phyloP scores from a whole-genome alignment of 352 stramenopile species.

The Globisporangium nunn region DNA sequence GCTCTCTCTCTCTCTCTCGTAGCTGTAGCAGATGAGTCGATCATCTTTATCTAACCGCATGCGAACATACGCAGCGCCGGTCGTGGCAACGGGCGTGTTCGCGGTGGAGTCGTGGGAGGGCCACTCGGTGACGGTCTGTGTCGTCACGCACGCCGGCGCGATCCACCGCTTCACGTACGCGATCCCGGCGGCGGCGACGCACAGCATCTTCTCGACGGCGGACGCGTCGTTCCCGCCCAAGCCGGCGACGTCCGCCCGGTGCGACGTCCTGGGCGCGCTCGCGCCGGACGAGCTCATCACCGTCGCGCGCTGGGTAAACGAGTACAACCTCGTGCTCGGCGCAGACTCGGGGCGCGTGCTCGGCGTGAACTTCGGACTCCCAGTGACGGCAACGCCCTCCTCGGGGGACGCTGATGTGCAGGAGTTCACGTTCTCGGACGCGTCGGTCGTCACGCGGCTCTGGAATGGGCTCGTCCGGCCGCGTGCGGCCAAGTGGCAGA shows the following conservation, averaged over 20 bases:
- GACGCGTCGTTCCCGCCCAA: constrained; percentile 39
- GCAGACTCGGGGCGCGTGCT: constrained; percentile 53
- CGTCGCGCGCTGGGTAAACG: constrained; percentile 63
- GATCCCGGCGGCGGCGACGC: constrained; percentile 16
- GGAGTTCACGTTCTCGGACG: constrained; percentile 65
- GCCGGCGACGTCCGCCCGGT: constrained; percentile 23
- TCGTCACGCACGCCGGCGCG: constrained; percentile 59
- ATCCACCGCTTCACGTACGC: constrained; percentile 64
- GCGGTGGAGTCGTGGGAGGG: constrained; percentile 60
- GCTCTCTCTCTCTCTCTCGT: not conserved
- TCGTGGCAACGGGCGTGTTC: constrained; percentile 49
- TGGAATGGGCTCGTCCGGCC: constrained; percentile 63
- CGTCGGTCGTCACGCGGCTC: constrained; percentile 59
- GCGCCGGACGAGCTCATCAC: constrained; percentile 53
- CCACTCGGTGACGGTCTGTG: constrained; percentile 43
- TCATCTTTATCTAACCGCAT: not conserved
- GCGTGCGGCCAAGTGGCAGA: constrained; percentile 25
- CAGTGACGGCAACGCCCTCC: constrained; percentile 11
- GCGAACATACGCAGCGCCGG: constrained; percentile 17
- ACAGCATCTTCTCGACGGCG: constrained; percentile 52
- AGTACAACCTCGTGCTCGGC: constrained; percentile 67
- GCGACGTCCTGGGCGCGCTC: constrained; percentile 41
- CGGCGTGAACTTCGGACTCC: constrained; percentile 65
- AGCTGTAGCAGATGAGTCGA: not conserved
- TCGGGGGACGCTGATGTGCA: constrained; percentile 26